phyloP scores from a whole-genome alignment of 129 eudicot species.

The Saposhnikovia divaricata region DNA sequence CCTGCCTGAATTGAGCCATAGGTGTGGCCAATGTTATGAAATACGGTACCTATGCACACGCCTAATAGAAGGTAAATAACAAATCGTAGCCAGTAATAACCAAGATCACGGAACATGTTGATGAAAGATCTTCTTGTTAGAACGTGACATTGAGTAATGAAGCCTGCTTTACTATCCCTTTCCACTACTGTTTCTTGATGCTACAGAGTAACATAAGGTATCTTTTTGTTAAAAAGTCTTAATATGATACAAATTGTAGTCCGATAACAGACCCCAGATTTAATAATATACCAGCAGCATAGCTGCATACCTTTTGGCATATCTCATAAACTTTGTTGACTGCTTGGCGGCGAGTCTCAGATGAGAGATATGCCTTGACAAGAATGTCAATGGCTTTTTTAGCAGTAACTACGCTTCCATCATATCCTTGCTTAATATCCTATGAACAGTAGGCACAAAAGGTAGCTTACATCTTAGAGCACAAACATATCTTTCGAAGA shows the following conservation, averaged over 20 bases:
- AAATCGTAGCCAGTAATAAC: constrained; percentile 94
- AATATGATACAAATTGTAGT: neutral
- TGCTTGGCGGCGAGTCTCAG: constrained; percentile 13
- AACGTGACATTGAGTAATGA: constrained; percentile 72
- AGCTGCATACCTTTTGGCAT: constrained; percentile 8
- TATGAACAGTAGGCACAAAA: neutral
- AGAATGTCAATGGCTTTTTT: constrained; percentile 20
- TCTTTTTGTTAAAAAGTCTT: neutral
- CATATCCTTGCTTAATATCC: constrained; percentile 27
- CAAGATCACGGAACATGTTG: constrained; percentile 97
- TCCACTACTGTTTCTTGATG: constrained; percentile 79
- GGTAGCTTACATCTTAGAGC: neutral
- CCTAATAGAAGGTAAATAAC: constrained; percentile 76
- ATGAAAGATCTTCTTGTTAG: constrained; percentile 78
- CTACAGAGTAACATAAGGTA: constrained; percentile 26
- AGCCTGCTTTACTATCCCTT: constrained; percentile 92
- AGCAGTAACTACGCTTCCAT: constrained; percentile 2
- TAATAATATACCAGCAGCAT: neutral
- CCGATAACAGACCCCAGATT: neutral
- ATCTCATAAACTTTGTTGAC: constrained; percentile 14
- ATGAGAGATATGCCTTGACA: constrained; percentile 19
- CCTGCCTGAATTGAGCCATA: constrained; percentile 66
- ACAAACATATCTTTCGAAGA: neutral
- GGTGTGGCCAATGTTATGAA: constrained; percentile 65
- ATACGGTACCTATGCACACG: constrained; percentile 83